These are phyloP conservation scores for Elsinoe necatrix DNA, from an alignment of 2,329 filamentous ascomycete species.

Conservation along the genomic window DNA sequence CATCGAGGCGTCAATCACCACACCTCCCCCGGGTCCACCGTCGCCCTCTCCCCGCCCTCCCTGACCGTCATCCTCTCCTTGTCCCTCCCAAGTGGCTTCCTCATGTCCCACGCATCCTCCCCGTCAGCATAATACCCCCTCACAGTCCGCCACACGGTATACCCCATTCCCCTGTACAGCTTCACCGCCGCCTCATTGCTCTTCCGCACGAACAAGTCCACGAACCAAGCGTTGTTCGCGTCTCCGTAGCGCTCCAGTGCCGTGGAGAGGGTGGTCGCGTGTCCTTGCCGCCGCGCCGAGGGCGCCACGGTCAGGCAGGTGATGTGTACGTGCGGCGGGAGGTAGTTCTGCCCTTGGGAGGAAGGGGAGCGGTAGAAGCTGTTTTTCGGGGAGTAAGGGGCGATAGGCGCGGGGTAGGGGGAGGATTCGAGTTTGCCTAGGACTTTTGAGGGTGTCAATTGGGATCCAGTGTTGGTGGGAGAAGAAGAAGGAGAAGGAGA, in stretches of 20 bases:
- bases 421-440: slow-evolving; percentile 91
- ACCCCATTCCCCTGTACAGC: slow-evolving; percentile 86
- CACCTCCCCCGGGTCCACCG: slow-evolving; percentile 75
- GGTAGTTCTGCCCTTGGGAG: slow-evolving; percentile 55
- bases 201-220: slow-evolving; percentile 85
- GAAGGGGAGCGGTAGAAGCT: slow-evolving; percentile 27
- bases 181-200: slow-evolving; percentile 81
- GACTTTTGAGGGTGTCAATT: slow-evolving; percentile 57
- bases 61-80: slow-evolving; percentile 66
- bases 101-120: slow-evolving; percentile 96
- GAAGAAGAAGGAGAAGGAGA: neutral
- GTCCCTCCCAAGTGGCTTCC: slow-evolving; percentile 81
- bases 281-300: slow-evolving; percentile 72
- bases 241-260: slow-evolving; percentile 77
- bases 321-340: slow-evolving; percentile 99
- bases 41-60: slow-evolving; percentile 67
- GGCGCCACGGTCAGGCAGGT: slow-evolving; percentile 91
- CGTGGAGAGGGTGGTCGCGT: slow-evolving; percentile 74
- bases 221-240: slow-evolving; percentile 80
- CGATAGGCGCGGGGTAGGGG: slow-evolving; percentile 63
- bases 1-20: no score
- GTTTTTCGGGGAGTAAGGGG: slow-evolving; percentile 55
- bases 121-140: slow-evolving; percentile 91
- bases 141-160: slow-evolving; percentile 81
- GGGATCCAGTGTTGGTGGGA: no score